Evolutionary conservation across 169 alveolate species (phyloP).

Genomic region (Eimeria praecox): DNA sequence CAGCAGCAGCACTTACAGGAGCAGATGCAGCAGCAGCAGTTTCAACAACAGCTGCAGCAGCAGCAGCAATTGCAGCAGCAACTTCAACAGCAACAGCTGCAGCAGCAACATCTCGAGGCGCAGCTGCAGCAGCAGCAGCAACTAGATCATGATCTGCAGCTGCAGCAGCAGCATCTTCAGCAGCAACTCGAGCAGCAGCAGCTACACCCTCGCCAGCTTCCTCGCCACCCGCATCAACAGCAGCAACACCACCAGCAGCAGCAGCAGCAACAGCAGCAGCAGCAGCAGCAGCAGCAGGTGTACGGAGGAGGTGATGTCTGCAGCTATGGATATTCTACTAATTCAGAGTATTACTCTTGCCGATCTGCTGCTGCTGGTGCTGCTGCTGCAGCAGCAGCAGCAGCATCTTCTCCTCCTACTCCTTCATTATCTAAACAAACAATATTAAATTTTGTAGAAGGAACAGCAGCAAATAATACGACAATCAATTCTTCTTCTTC

Average conservation of each 20-base stretch:
- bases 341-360: no score
- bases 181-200: constrained; percentile 8
- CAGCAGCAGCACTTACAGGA: constrained; percentile 23
- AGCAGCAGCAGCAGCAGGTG: neutral
- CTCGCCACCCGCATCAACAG: no score
- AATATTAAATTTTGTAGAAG: no score
- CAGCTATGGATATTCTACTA: no score
- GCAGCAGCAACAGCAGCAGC: constrained; percentile 14
- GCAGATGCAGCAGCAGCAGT: neutral
- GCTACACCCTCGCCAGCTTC: neutral
- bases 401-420: no score
- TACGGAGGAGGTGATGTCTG: no score
- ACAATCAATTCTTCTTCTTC: no score
- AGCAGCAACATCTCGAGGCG: neutral
- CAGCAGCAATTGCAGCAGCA: neutral
- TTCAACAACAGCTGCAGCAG: neutral
- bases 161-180: neutral
- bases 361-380: no score
- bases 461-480: no score
- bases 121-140: constrained; percentile 17
- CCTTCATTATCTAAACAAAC: no score
- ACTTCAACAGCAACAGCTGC: neutral
- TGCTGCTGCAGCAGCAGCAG: no score
- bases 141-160: neutral
- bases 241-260: constrained; percentile 22